Evolutionary conservation across 2,329 filamentous ascomycete species (phyloP).

Genomic region (Cladobotryum protrusum): DNA sequence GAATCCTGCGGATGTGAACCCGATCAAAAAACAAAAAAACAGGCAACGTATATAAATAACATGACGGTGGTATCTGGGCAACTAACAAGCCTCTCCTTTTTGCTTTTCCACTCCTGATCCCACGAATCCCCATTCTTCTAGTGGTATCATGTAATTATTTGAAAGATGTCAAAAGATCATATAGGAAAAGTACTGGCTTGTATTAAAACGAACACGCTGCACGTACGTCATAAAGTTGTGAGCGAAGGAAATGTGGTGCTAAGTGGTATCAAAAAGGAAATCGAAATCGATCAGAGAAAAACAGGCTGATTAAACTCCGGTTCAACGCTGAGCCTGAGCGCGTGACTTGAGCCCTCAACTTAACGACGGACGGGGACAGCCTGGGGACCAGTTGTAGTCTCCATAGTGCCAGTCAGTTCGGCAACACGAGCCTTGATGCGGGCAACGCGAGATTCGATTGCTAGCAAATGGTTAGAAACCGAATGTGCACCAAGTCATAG

Average conservation of each 20-base stretch:
- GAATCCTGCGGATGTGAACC: neutral
- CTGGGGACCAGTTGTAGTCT: conserved; percentile 40
- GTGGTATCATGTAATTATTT: conserved; percentile 22
- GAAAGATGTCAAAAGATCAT: conserved; percentile 11
- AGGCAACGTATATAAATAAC: neutral
- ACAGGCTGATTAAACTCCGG: neutral
- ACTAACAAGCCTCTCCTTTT: neutral
- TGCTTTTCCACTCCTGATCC: conserved; percentile 7
- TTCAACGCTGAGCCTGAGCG: neutral
- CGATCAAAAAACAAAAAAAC: neutral
- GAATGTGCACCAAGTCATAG: neutral
- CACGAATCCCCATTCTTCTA: conserved; percentile 13
- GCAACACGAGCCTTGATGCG: conserved; percentile 97
- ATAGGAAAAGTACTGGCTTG: conserved; percentile 4
- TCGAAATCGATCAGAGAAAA: neutral
- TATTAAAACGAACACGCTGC: conserved; percentile 12
- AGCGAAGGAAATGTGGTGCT: conserved; percentile 7
- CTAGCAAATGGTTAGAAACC: conserved; percentile 40
- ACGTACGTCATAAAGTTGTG: conserved; percentile 8
- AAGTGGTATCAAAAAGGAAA: conserved; percentile 14
- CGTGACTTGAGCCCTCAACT: neutral
- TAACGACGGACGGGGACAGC: conserved; percentile 18
- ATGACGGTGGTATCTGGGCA: neutral
- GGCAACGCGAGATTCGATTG: conserved; percentile 92
- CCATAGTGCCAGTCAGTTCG: conserved; percentile 82